Evolutionary conservation across 371 early-diverging fungal species (phyloP), one percentile per base, ranked within the genome.

Genomic region (Aphelidium insulamus): DNA sequence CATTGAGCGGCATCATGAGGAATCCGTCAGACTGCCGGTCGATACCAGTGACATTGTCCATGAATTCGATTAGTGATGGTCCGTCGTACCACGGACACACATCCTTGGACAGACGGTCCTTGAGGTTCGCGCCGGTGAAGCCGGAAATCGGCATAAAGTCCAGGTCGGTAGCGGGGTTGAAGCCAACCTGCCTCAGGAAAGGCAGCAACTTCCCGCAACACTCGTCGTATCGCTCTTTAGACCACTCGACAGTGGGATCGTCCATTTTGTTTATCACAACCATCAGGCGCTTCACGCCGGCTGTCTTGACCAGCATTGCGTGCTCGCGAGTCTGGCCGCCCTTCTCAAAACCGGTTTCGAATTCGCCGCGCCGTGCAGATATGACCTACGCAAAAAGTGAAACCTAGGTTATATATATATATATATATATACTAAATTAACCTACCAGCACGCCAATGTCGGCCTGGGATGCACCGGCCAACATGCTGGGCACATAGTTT

Each of bases 281-380:
- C 26, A 94, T 55, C 39, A 97, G 46, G 38, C 76, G 66, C 57
- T 80, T 80, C 40, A 97, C 79, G 34, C 95, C 94, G n/a, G 75
- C 70, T 12, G 87, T 90, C 67, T 90, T 92, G 41, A 87, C 95
- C 49, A 99, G 53, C 55, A 86, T 62, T 16, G 87, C 79, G 50
- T 99, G 99, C 58, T 98, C 99, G 42, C 95, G 78, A 8, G 98
- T 98, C 58, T 98, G 98, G 36, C 99, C 99, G 33, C 94, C 98
- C 47, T 82, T 77, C 50, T 97, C 97, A 49, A 97, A 98, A 24
- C 99, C 99, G 38, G 97, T 88, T 64, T 99, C 99, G 48, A 99
- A 99, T 62, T 98, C 99, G 50, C 97, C 97, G 60, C 76, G 84
- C 43, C 97, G 73, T 20, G 98, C 98, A 32, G 95, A 94, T 33